Evolutionary conservation across 2,329 filamentous ascomycete genomes (phyloP).

Genomic region (Xylariaceae sp.): DNA sequence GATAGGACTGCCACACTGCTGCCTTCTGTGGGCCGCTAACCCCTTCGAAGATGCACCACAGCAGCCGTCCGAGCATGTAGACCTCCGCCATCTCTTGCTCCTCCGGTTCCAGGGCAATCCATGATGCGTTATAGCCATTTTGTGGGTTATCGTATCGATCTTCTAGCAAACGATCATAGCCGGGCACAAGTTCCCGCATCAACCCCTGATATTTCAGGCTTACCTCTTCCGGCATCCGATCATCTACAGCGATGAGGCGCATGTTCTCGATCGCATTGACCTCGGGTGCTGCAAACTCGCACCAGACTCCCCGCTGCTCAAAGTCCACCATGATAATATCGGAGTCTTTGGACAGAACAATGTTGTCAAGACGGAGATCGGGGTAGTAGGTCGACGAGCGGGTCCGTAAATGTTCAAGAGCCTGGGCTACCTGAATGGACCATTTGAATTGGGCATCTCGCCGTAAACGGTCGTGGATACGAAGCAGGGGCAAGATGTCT

Average conservation of each 20-base stretch:
- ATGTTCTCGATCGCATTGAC: constrained; percentile 56
- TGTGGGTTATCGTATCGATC: constrained; percentile 45
- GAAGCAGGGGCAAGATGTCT: constrained; percentile 48
- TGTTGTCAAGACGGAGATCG: constrained; percentile 55
- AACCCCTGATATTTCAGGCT: constrained; percentile 38
- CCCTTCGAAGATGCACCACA: constrained; percentile 60
- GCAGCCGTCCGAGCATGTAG: constrained; percentile 56
- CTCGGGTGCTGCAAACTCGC: constrained; percentile 56
- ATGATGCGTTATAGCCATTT: constrained; percentile 51
- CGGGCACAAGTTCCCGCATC: constrained; percentile 42
- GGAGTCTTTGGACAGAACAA: constrained; percentile 45
- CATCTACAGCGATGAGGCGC: constrained; percentile 47
- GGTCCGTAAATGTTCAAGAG: constrained; percentile 46
- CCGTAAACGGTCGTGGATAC: constrained; percentile 41
- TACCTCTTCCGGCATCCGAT: constrained; percentile 39
- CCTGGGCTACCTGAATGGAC: constrained; percentile 48
- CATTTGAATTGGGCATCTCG: constrained; percentile 46
- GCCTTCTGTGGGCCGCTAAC: constrained; percentile 52
- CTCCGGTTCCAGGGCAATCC: constrained; percentile 45
- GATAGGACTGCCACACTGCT: constrained; percentile 55
- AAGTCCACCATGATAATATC: constrained; percentile 56
- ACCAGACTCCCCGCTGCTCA: constrained; percentile 59
- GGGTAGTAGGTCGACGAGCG: constrained; percentile 48
- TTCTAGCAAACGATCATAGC: constrained; percentile 39
- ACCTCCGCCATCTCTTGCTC: constrained; percentile 56